Evolutionary conservation across 768 basidiomycete species (phyloP), one percentile per base, ranked within the genome.

Genomic region (Artomyces pyxidatus): DNA sequence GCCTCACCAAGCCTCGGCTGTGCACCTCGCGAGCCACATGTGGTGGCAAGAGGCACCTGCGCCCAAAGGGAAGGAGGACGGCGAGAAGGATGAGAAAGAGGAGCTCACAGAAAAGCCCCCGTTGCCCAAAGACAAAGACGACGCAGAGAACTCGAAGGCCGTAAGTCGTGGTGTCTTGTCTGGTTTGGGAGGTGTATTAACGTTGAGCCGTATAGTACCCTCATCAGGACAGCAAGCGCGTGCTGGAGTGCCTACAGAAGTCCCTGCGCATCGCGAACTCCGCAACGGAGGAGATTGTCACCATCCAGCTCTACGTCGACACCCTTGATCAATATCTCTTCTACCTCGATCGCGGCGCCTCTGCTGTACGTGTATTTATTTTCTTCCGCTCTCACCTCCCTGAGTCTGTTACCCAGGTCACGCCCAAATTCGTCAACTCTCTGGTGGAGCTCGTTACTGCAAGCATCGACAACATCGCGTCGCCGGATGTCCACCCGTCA

Each of bases 221-320:
- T 37, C 85, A 88, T 61, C 85, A 91, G 57, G 96, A 99, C 62
- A 94, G 93, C 67, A 97, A 97, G 61, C 88, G 96, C 21, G 94
- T 99, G 0, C 72, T 99, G 27, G 96, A 99, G 66, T 99, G 96
- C 62, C 73, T 99, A 27, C 96, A 99, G 65, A 98, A 98, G 64
- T 89, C 93, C 3, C 74, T 98, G 22, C 81, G 95, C 2, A 97
- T 96, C 59, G 96, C 96, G 5, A 93, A 94, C 59, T 93, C 91
- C 3, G 90, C 90, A 22, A 94, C 92, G 46, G 96, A 98, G 65
- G 94, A 97, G 60, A 88, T 98, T 54, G 89, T 96, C 32, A 97
- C 90, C 3, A 85, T 97, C 2, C 95, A 97, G 62, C 73, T 98
- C 7, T 98, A 97, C 63, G 91, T 90, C 56, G 92, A 97, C 64